These are phyloP conservation scores for Helotiales sp. DNA, from an alignment of 2,329 filamentous ascomycete genomes.

Conservation along the genomic window DNA sequence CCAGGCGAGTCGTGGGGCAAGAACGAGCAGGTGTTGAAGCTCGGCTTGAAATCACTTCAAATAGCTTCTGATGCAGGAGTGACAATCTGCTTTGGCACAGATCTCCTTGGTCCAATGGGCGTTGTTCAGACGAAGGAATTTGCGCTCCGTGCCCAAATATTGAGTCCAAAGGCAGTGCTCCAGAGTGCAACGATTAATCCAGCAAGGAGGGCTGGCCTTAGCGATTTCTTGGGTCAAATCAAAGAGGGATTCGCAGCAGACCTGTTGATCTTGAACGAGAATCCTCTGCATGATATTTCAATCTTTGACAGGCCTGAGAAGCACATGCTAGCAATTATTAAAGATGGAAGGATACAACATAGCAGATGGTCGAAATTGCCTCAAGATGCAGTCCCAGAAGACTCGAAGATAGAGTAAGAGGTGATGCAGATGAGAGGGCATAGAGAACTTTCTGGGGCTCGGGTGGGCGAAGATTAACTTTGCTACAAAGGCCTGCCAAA, in stretches of 20 bases:
- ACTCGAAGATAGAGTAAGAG: not conserved
- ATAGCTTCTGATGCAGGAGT: constrained; percentile 53
- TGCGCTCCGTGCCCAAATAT: constrained; percentile 42
- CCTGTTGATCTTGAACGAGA: constrained; percentile 50
- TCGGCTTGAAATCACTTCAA: constrained; percentile 46
- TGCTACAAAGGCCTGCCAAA: no score
- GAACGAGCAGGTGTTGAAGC: constrained; percentile 49
- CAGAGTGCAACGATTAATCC: constrained; percentile 53
- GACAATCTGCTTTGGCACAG: constrained; percentile 55
- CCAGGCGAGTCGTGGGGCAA: constrained; percentile 47
- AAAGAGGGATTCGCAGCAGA: constrained; percentile 52
- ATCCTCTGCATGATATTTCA: constrained; percentile 56
- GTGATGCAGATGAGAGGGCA: not conserved
- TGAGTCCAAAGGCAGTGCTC: constrained; percentile 45
- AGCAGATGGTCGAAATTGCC: constrained; percentile 22
- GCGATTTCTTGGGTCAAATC: constrained; percentile 49
- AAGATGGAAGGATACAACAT: constrained; percentile 49
- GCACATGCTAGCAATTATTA: constrained; percentile 51
- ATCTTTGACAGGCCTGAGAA: constrained; percentile 48
- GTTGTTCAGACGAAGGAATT: constrained; percentile 52
- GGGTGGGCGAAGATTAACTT: not conserved
- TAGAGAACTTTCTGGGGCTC: not conserved
- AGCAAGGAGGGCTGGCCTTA: constrained; percentile 48
- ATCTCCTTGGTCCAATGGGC: constrained; percentile 51
- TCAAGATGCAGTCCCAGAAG: constrained; percentile 7